Base-by-base conservation (phyloP, 192 early-diverging fungal genomes). In the Coemansia sp. region DNA sequence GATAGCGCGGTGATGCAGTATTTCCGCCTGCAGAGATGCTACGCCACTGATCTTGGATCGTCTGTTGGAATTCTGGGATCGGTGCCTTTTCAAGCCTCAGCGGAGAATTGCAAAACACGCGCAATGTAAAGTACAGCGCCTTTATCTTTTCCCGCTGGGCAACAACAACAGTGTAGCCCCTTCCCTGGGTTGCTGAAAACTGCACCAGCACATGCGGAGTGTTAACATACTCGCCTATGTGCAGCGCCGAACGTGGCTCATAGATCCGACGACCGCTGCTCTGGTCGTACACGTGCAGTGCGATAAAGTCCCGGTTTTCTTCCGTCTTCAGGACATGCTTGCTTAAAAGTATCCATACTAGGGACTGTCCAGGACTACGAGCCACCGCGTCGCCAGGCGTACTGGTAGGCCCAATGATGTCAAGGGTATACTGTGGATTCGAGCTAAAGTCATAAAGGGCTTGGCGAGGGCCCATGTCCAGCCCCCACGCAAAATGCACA, bases 261-360 rank as follows among this genome's bases (percentile, higher is more conserved):
- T 88, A 90, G 7, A 90, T 72, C 37, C 86, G 83, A 16, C 86
- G 72, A 3, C 91, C 86, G 57, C 84, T 67, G 51, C 87, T 88
- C 56, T 81, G 75, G 63, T 87, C 87, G 73, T 90, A 97, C 7
- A 97, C 82, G 76, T 94, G 91, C 26, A 94, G 66, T 5, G 95
- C 92, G 33, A 97, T 93, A 67, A 88, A 95, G 67, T 97, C 95
- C 9, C 70, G 81, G 71, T 92, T 97, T 63, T 93, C 90, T 60
- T 92, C 91, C 34, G 90, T 93, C 23, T 83, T 83, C 3, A 85
- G 87, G 31, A 92, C 82, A 55, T 97, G 95, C 72, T 95, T 95
- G 51, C 90, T 89, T 33, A 97, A 82, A 18, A 95, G 73, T 7
- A 95, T 57, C 90, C 89, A 92, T 21, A 95, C 90, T 1, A 79